Evolutionary conservation across 1,284 basidiomycete genomes (phyloP).

Genomic region (Papiliotrema flavescens): DNA sequence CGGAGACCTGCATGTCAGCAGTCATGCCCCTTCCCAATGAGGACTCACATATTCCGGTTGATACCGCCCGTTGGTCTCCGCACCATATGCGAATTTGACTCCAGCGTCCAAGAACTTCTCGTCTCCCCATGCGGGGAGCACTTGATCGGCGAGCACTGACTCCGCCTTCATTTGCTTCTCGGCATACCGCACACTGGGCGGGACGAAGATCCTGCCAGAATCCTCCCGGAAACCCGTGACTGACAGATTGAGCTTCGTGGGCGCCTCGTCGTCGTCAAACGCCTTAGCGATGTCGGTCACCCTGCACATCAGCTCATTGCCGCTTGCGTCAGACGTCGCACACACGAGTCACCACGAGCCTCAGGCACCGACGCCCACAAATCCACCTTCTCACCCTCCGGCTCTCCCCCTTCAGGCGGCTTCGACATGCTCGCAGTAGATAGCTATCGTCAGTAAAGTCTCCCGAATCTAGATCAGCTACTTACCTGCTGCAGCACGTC

Average conservation of each 20-base stretch:
- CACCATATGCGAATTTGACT: constrained; percentile 40
- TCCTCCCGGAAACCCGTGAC: constrained; percentile 87
- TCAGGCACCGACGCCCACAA: constrained; percentile 36
- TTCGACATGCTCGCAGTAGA: constrained; percentile 36
- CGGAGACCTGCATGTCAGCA: constrained; percentile 26
- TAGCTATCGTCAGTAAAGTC: constrained; percentile 15
- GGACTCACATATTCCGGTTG: constrained; percentile 54
- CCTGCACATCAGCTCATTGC: background rate
- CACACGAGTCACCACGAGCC: constrained; percentile 31
- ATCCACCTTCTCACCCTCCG: constrained; percentile 15
- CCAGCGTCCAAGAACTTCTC: constrained; percentile 39
- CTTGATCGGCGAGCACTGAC: constrained; percentile 26
- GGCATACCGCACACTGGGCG: constrained; percentile 88
- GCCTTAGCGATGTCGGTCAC: constrained; percentile 52
- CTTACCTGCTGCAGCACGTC: constrained; percentile 41
- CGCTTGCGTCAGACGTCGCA: background rate
- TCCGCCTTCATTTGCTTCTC: constrained; percentile 35
- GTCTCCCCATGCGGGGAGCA: constrained; percentile 41
- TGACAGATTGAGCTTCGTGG: constrained; percentile 86
- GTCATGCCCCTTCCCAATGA: background rate
- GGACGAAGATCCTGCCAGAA: constrained; percentile 78
- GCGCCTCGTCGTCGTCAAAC: constrained; percentile 75
- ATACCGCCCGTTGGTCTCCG: constrained; percentile 63
- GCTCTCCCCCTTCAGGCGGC: constrained; percentile 8
- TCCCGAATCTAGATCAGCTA: background rate